phyloP scores from a whole-genome alignment of 2,329 filamentous ascomycete genomes.

The Knufia fluminis region DNA sequence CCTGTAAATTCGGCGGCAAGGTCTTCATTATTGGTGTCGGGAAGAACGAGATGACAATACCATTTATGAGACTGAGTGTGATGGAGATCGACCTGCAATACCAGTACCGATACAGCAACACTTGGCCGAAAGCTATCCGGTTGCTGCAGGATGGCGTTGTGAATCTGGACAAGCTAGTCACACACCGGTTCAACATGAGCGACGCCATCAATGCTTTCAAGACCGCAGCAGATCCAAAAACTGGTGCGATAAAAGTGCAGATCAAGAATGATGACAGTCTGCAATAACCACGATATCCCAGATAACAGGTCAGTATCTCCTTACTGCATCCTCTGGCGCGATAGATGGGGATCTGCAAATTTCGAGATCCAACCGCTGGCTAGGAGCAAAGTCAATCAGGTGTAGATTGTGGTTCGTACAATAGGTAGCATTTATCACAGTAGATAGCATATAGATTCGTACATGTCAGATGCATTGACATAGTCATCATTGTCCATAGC shows the following conservation, averaged over 20 bases:
- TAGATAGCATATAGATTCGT: too few species aligned
- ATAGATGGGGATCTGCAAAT: too few species aligned
- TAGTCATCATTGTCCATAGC: too few species aligned
- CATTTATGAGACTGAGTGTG: slow-evolving; percentile 87
- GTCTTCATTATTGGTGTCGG: slow-evolving; percentile 96
- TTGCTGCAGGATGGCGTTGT: slow-evolving; percentile 77
- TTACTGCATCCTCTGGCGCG: too few species aligned
- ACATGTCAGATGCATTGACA: too few species aligned
- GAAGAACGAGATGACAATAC: slow-evolving; percentile 88
- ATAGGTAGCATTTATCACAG: too few species aligned
- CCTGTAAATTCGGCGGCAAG: slow-evolving; percentile 88
- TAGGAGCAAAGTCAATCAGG: too few species aligned
- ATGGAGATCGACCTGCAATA: slow-evolving; percentile 91
- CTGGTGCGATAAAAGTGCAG: slow-evolving; percentile 94
- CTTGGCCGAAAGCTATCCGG: slow-evolving; percentile 87
- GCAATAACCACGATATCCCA: slow-evolving; percentile 7
- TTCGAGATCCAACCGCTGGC: too few species aligned
- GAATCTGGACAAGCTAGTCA: slow-evolving; percentile 72
- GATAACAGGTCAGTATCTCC: too few species aligned
- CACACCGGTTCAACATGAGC: slow-evolving; percentile 76
- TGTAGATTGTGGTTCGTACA: too few species aligned
- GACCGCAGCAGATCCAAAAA: slow-evolving; percentile 77
- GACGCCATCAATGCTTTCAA: slow-evolving; percentile 84
- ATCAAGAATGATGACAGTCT: slow-evolving; percentile 54
- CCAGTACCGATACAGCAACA: slow-evolving; percentile 94